Evolutionary conservation across 2,329 filamentous ascomycete species (phyloP).

Genomic region (Aspergillus melleus): DNA sequence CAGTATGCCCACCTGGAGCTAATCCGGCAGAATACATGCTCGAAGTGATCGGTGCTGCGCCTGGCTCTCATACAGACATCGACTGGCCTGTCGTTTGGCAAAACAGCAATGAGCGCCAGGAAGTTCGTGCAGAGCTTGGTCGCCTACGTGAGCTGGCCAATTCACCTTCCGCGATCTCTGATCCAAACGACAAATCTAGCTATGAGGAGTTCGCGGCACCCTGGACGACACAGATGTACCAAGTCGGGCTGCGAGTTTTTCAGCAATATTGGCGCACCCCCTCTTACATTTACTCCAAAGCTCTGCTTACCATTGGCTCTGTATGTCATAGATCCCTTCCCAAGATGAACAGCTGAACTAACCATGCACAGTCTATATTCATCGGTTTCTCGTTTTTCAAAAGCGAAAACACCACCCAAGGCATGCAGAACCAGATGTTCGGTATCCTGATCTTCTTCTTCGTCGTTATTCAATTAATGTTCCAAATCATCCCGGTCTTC

Average conservation of each 20-base stretch:
- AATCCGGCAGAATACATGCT: constrained; percentile 75
- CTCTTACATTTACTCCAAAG: constrained; percentile 81
- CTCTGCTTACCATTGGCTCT: constrained; percentile 62
- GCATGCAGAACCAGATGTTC: constrained; percentile 85
- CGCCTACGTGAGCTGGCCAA: constrained; percentile 51
- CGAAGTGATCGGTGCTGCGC: constrained; percentile 53
- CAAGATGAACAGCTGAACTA: background rate
- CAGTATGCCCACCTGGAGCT: constrained; percentile 56
- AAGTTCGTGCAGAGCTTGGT: constrained; percentile 48
- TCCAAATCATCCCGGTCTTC: constrained; percentile 58
- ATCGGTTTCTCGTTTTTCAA: constrained; percentile 80
- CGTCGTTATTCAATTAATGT: constrained; percentile 62
- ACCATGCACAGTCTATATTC: constrained; percentile 56
- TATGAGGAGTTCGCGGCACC: constrained; percentile 58
- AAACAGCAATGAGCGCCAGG: constrained; percentile 53
- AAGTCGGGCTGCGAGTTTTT: constrained; percentile 71
- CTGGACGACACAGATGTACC: constrained; percentile 63
- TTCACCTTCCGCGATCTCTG: constrained; percentile 38
- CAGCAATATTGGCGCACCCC: constrained; percentile 88
- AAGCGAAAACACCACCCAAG: constrained; percentile 71
- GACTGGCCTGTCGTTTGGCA: constrained; percentile 57
- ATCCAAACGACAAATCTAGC: constrained; percentile 37
- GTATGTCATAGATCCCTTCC: constrained; percentile 16
- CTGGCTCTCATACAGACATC: constrained; percentile 57
- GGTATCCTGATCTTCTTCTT: constrained; percentile 78